Conservation (phyloP, 345 rosid genomes). For the Eucalyptus cloeziana region DNA sequence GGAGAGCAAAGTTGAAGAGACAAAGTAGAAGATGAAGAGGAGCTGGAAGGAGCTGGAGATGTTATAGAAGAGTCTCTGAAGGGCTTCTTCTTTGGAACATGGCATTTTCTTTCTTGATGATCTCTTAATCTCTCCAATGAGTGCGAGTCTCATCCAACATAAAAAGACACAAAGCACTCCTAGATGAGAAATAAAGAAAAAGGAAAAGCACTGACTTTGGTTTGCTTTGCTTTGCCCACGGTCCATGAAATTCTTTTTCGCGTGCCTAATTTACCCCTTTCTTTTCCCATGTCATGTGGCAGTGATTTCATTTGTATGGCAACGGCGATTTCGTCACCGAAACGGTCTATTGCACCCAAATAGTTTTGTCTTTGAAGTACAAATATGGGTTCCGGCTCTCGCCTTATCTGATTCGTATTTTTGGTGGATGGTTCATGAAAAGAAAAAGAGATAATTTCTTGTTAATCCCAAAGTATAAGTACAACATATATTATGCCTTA, state of each 20-base stretch:
- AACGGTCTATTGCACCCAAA: neutral
- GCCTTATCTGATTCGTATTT: neutral
- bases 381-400: neutral
- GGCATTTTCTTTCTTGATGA: conserved; percentile 33
- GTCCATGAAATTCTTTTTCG: neutral
- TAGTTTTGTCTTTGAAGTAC: neutral
- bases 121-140: conserved; percentile 10
- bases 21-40: conserved; percentile 56
- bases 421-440: neutral
- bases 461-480: neutral
- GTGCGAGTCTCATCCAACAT: neutral
- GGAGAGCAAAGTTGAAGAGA: conserved; percentile 49
- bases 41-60: conserved; percentile 57
- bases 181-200: neutral
- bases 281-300: neutral
- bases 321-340: neutral
- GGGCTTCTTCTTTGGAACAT: conserved; percentile 74
- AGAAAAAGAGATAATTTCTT: neutral
- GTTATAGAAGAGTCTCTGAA: conserved; percentile 58
- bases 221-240: neutral
- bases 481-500: neutral
- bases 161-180: neutral
- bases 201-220: neutral
- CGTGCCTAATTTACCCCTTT: neutral
- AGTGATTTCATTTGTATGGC: neutral